These are phyloP conservation scores for Eutrema yunnanense DNA, from an alignment of 345 rosid species.

Conservation along the genomic window DNA sequence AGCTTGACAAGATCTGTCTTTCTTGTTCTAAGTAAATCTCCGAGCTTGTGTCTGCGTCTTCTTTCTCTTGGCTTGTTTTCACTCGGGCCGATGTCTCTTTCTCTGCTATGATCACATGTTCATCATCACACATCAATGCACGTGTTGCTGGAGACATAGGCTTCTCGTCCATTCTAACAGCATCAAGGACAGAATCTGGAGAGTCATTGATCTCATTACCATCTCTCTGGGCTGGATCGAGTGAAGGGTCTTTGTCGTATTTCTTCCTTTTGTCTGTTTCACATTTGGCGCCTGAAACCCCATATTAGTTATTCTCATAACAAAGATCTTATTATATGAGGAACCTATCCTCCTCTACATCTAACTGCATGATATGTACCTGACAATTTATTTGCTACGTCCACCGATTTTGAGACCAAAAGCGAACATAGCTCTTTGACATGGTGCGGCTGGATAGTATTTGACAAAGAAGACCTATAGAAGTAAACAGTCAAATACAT, in stretches of 20 bases:
- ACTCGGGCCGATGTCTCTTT: slow-evolving; percentile 14
- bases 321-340: not conserved
- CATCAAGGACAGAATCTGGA: slow-evolving; percentile 23
- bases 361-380: slow-evolving; percentile 31
- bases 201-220: slow-evolving; percentile 21
- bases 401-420: slow-evolving; percentile 45
- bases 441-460: slow-evolving; percentile 45
- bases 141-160: slow-evolving; percentile 50
- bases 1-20: slow-evolving; percentile 41
- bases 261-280: slow-evolving; percentile 10
- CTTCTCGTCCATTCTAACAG: slow-evolving; percentile 23
- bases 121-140: slow-evolving; percentile 63
- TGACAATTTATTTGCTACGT: slow-evolving; percentile 38
- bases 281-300: slow-evolving; percentile 5
- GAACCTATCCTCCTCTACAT: not conserved
- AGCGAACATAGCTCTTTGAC: slow-evolving; percentile 54
- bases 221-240: slow-evolving; percentile 22
- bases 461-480: slow-evolving; percentile 57
- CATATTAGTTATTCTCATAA: not conserved
- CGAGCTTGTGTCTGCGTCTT: slow-evolving; percentile 29
- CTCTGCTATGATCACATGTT: slow-evolving; percentile 32
- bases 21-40: slow-evolving; percentile 48
- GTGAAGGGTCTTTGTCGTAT: slow-evolving; percentile 10
- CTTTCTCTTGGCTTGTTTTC: slow-evolving; percentile 17
- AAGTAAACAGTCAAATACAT: slow-evolving; percentile 4